phyloP scores from a whole-genome alignment of 495 filamentous ascomycete genomes.

The Daldinia bambusicola region DNA sequence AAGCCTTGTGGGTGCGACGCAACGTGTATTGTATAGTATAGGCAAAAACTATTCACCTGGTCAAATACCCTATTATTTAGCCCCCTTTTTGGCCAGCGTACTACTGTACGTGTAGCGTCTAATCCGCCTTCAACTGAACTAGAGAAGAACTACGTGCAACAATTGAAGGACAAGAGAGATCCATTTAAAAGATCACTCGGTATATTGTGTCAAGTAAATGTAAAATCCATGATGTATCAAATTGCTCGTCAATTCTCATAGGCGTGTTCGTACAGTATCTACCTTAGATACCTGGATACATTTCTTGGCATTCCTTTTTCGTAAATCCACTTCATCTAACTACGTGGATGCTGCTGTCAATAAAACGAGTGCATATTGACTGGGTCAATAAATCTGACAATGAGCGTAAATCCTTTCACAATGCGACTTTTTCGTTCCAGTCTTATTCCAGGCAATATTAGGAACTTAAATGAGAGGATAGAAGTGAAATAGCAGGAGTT shows the following conservation, averaged over 20 bases:
- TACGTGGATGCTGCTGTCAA: neutral
- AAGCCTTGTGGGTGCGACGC: neutral
- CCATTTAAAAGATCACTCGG: no score
- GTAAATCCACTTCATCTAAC: no score
- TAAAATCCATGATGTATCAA: neutral
- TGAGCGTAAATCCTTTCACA: neutral
- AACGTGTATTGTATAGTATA: neutral
- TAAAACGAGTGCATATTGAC: slow-evolving; percentile 8
- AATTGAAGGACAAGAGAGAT: no score
- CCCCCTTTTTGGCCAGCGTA: neutral
- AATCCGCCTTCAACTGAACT: no score
- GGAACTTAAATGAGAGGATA: neutral
- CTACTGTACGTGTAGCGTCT: no score
- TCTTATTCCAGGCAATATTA: neutral
- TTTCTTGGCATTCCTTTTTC: neutral
- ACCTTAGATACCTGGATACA: no score
- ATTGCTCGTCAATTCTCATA: neutral
- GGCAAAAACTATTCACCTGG: neutral
- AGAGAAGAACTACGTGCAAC: no score
- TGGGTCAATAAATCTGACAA: neutral
- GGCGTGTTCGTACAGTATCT: neutral
- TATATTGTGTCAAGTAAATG: neutral
- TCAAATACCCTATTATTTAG: neutral
- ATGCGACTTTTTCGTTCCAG: neutral
- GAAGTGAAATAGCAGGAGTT: neutral